A percentile compares a stretch with the other conserved stretches of the same genome.
Conservation (phyloP, 208 protist genomes). For the Acanthamoeba culbertsoni region DNA sequence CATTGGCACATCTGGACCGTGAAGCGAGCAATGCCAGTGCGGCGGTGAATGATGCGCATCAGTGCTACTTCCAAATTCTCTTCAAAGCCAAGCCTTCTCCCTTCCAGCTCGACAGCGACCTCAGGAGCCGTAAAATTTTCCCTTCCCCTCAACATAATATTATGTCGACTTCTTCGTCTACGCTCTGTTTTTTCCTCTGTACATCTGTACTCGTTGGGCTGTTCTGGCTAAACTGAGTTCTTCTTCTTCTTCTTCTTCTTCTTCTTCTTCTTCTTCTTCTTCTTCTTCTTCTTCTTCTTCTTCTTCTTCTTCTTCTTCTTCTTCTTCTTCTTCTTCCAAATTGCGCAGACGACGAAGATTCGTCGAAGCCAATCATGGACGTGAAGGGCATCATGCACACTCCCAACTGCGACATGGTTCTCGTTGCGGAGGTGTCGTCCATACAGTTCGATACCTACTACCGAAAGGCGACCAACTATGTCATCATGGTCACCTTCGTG, state of each 20-base stretch:
- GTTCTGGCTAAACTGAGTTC: too few species aligned
- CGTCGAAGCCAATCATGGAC: conserved; percentile 37
- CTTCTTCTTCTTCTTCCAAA: neutral
- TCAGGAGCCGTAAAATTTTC: neutral
- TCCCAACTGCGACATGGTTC: conserved; percentile 22
- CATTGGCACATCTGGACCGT: too few species aligned
- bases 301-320: neutral
- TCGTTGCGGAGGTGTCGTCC: neutral
- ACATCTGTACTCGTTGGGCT: too few species aligned
- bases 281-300: neutral
- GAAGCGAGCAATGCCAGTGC: neutral
- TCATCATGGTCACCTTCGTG: conserved; percentile 36
- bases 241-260: too few species aligned
- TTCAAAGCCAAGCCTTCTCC: conserved; percentile 33
- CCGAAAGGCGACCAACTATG: conserved; percentile 43
- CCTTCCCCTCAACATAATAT: too few species aligned
- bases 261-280: too few species aligned
- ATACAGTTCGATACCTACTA: conserved; percentile 56
- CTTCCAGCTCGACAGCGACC: neutral
- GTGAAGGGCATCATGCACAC: conserved; percentile 53
- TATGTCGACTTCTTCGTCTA: too few species aligned
- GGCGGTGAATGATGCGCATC: neutral
- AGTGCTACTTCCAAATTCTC: conserved; percentile 37
- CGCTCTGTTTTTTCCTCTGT: neutral
- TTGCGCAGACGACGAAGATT: neutral